Conservation (phyloP, 805 yeast genomes). For the Ascoidea rubescens region DNA sequence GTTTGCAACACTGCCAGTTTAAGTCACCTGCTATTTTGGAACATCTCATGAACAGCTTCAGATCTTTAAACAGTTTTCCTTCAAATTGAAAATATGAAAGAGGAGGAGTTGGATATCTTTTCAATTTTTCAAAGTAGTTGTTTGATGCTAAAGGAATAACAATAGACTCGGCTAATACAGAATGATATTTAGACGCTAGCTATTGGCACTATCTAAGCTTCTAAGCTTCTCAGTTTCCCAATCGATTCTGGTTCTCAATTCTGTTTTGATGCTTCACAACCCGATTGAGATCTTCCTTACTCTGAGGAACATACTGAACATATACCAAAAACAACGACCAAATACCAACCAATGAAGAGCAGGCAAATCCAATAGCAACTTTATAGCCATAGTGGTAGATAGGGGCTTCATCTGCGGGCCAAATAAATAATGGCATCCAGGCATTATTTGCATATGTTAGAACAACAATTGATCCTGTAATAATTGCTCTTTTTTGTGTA, state of each 20-base stretch:
- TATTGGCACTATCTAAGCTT: neutral
- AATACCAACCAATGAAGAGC: neutral
- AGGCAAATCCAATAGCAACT: conserved; percentile 11
- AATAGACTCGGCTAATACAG: no score
- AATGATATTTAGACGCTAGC: no score
- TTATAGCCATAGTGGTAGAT: conserved; percentile 7
- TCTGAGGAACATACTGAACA: neutral
- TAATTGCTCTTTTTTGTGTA: conserved; percentile 48
- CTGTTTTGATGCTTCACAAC: neutral
- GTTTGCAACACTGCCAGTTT: no score
- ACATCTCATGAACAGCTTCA: no score
- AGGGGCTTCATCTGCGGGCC: conserved; percentile 4
- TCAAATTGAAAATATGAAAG: no score
- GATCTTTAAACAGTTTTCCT: no score
- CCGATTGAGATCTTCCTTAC: neutral
- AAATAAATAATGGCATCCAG: conserved; percentile 7
- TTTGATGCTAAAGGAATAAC: no score
- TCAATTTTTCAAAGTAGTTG: no score
- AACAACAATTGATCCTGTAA: conserved; percentile 54
- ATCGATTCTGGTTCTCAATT: neutral
- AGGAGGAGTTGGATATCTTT: no score
- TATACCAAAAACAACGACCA: neutral
- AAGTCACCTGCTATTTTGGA: no score
- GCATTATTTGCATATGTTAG: conserved; percentile 36
- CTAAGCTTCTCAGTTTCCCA: neutral